phyloP scores from a whole-genome alignment of 2,329 filamentous ascomycete species.

The Domatiomyces globalis region DNA sequence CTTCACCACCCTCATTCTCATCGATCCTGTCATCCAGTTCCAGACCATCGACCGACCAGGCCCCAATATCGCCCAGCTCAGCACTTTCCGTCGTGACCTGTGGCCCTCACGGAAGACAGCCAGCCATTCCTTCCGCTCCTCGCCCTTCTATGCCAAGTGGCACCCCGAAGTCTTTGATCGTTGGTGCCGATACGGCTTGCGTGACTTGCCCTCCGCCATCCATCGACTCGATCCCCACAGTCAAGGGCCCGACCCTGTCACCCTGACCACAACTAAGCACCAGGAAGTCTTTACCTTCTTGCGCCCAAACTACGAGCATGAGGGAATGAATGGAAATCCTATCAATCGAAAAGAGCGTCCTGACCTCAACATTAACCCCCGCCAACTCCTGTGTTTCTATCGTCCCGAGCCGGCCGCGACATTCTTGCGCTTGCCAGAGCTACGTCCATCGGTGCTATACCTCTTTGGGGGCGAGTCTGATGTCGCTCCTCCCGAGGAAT shows the following conservation, averaged over 20 bases:
- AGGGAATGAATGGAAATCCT: slow-evolving; percentile 32
- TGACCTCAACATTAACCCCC: slow-evolving; percentile 29
- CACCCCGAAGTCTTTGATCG: slow-evolving; percentile 62
- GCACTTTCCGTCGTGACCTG: slow-evolving; percentile 57
- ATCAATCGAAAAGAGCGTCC: slow-evolving; percentile 30
- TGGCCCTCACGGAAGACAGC: slow-evolving; percentile 70
- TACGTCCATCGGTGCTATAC: slow-evolving; percentile 34
- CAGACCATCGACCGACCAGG: slow-evolving; percentile 6
- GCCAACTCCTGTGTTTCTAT: slow-evolving; percentile 29
- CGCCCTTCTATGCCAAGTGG: slow-evolving; percentile 69
- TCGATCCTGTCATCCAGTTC: slow-evolving; percentile 43
- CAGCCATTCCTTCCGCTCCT: slow-evolving; percentile 49
- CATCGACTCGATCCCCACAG: slow-evolving; percentile 34
- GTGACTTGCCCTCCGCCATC: slow-evolving; percentile 52
- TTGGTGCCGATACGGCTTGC: slow-evolving; percentile 61
- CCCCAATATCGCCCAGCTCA: slow-evolving; percentile 48
- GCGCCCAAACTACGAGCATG: slow-evolving; percentile 46
- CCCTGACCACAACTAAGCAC: slow-evolving; percentile 64
- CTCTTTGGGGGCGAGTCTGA: slow-evolving; percentile 32
- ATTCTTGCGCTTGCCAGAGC: slow-evolving; percentile 28
- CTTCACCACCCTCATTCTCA: slow-evolving; percentile 53
- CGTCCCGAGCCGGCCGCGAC: slow-evolving; percentile 27
- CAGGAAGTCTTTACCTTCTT: slow-evolving; percentile 56
- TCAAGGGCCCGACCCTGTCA: slow-evolving; percentile 45
- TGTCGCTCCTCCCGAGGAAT: slow-evolving; percentile 26